phyloP scores from a whole-genome alignment of 192 early-diverging fungal species.

The Coemansia javaensis region DNA sequence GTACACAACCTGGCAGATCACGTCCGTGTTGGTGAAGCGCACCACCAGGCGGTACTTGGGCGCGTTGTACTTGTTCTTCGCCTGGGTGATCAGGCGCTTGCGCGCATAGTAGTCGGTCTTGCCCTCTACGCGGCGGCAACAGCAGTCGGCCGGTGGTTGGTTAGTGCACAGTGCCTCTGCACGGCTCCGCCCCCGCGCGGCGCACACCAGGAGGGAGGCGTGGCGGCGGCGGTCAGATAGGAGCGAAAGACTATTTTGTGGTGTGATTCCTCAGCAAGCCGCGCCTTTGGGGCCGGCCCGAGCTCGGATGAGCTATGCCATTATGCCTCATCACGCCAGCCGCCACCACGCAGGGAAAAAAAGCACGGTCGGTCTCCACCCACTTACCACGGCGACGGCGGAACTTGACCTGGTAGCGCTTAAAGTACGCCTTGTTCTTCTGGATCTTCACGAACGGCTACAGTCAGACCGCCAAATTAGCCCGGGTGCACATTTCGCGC shows the following conservation, averaged over 20 bases:
- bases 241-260: slow-evolving; percentile 72
- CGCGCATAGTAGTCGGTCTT: slow-evolving; percentile 99
- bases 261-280: slow-evolving; percentile 51
- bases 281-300: slow-evolving; percentile 22
- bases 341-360: not conserved
- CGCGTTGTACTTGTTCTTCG: slow-evolving; percentile 99
- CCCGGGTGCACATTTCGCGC: not conserved
- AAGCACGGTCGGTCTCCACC: not conserved
- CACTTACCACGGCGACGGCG: slow-evolving; percentile 90
- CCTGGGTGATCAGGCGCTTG: slow-evolving; percentile 97
- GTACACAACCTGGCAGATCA: slow-evolving; percentile 95
- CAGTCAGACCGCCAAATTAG: not conserved
- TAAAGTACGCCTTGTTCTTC: slow-evolving; percentile 99
- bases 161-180: not conserved
- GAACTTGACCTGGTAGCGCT: slow-evolving; percentile 99
- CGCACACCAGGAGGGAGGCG: not conserved
- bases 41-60: slow-evolving; percentile 99
- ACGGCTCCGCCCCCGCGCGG: too few relatives aligned
- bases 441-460: slow-evolving; percentile 75
- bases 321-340: slow-evolving; percentile 57
- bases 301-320: slow-evolving; percentile 77
- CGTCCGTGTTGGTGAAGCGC: slow-evolving; percentile 98
- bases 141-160: not conserved
- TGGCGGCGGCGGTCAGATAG: slow-evolving; percentile 63
- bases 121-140: slow-evolving; percentile 68